A percentile compares a stretch with the other conserved stretches of the same genome.
Evolutionary conservation across 306 rosid species (phyloP).

Genomic region (Trifolium dubium): DNA sequence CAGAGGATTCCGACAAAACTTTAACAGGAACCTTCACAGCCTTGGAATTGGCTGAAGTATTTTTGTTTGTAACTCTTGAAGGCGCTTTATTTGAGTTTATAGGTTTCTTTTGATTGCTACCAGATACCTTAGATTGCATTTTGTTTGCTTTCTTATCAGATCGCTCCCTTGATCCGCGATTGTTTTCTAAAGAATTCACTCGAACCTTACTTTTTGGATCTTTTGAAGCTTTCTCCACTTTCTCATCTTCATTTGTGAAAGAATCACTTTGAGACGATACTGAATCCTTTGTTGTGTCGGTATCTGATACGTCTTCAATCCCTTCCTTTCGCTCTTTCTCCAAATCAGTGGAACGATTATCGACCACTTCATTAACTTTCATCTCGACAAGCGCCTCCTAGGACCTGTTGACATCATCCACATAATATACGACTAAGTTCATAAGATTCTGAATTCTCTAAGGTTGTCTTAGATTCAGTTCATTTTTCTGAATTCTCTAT

Average conservation of each 20-base stretch:
- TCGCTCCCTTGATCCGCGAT: slow-evolving; percentile 53
- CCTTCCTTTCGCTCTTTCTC: slow-evolving; percentile 66
- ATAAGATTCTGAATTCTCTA: slow-evolving; percentile 61
- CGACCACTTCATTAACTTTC: slow-evolving; percentile 61
- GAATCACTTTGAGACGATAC: slow-evolving; percentile 79
- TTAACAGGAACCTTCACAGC: slow-evolving; percentile 49
- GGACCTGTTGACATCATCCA: slow-evolving; percentile 75
- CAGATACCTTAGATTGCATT: slow-evolving; percentile 47
- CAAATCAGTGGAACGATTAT: slow-evolving; percentile 57
- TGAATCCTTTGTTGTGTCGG: slow-evolving; percentile 72
- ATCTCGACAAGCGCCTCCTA: slow-evolving; percentile 52
- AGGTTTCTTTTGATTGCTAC: slow-evolving; percentile 53
- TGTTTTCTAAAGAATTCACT: slow-evolving; percentile 52
- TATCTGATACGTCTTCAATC: slow-evolving; percentile 73
- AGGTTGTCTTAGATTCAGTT: slow-evolving; percentile 53
- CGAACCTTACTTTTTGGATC: slow-evolving; percentile 49
- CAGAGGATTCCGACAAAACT: slow-evolving; percentile 63
- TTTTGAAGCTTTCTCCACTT: slow-evolving; percentile 55
- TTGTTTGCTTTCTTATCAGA: slow-evolving; percentile 44
- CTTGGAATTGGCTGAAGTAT: slow-evolving; percentile 46
- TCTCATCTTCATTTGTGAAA: slow-evolving; percentile 62
- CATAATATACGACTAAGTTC: slow-evolving; percentile 59
- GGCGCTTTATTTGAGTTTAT: slow-evolving; percentile 48
- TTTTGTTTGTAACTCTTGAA: slow-evolving; percentile 46
- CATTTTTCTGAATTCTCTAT: slow-evolving; percentile 62